These are phyloP conservation scores for Cenchrus fungigraminus DNA, from an alignment of 176 grass and related monocot genomes.

Conservation along the genomic window DNA sequence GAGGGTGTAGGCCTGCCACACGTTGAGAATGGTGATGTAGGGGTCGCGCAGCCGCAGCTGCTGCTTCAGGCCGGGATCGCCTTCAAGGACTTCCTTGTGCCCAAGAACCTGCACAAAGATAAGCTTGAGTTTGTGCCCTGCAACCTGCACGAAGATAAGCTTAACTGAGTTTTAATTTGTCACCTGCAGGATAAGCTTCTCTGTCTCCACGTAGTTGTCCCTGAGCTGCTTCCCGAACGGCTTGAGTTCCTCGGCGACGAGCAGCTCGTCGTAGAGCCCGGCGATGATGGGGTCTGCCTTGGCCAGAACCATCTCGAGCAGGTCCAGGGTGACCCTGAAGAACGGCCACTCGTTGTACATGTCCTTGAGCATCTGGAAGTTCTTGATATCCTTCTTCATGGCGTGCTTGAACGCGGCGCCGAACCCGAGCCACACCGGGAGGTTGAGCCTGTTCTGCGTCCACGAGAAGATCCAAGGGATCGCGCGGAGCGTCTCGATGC, in stretches of 20 bases:
- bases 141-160: neutral
- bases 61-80: slow-evolving; percentile 62
- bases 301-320: too few species aligned
- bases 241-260: slow-evolving; percentile 63
- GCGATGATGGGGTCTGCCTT: slow-evolving; percentile 43
- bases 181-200: slow-evolving; percentile 71
- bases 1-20: slow-evolving; percentile 70
- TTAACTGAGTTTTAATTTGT: too few species aligned
- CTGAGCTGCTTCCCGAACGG: slow-evolving; percentile 71
- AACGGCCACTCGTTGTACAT: slow-evolving; percentile 60
- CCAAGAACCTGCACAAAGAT: slow-evolving; percentile 48
- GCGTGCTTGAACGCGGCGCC: slow-evolving; percentile 66
- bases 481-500: slow-evolving; percentile 79
- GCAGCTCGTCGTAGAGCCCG: slow-evolving; percentile 66
- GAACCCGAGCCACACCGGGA: slow-evolving; percentile 89
- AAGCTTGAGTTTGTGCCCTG: too few species aligned
- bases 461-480: slow-evolving; percentile 97
- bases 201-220: slow-evolving; percentile 59
- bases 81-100: slow-evolving; percentile 60
- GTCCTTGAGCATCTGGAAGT: slow-evolving; percentile 58
- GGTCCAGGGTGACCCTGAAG: too few species aligned
- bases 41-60: slow-evolving; percentile 57
- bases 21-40: slow-evolving; percentile 72
- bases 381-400: slow-evolving; percentile 70
- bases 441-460: slow-evolving; percentile 37